phyloP scores from a whole-genome alignment of 805 yeast species.

The Suhomyces sp. region DNA sequence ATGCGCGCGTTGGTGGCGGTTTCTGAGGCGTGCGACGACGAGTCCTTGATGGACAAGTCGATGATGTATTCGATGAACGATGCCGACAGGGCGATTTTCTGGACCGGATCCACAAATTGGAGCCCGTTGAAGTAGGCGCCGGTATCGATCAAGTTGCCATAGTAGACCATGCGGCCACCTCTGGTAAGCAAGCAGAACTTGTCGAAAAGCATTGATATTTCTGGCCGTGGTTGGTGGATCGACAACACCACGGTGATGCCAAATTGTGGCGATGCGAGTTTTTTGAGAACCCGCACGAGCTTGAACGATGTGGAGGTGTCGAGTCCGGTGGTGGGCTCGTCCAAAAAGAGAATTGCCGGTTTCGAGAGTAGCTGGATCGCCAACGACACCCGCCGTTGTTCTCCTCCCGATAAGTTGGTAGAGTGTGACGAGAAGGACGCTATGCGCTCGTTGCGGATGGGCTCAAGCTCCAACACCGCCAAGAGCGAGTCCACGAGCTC shows the following conservation, averaged over 20 bases:
- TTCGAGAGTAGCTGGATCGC: constrained; percentile 75
- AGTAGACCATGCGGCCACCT: constrained; percentile 50
- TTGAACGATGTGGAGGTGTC: constrained; percentile 75
- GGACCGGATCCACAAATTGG: constrained; percentile 7
- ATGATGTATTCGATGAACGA: constrained; percentile 31
- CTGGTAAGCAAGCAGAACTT: constrained; percentile 60
- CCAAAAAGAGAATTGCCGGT: constrained; percentile 74
- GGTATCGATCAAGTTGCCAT: constrained; percentile 45
- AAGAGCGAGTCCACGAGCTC: constrained; percentile 58
- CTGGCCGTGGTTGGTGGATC: constrained; percentile 83
- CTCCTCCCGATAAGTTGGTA: constrained; percentile 79
- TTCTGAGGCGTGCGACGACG: constrained; percentile 25
- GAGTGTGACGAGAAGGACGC: constrained; percentile 48
- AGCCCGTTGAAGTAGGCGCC: constrained; percentile 45
- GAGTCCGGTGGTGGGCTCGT: constrained; percentile 87
- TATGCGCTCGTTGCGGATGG: constrained; percentile 57
- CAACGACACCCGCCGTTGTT: constrained; percentile 70
- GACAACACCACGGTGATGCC: constrained; percentile 75
- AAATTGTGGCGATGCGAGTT: constrained; percentile 39
- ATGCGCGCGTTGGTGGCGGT: constrained; percentile 20
- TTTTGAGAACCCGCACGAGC: constrained; percentile 58
- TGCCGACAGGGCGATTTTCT: neutral
- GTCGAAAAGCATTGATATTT: constrained; percentile 68
- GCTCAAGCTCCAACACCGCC: constrained; percentile 61
- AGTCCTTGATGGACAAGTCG: constrained; percentile 36